Base-by-base conservation (phyloP, 805 yeast genomes). In the Saccharomycopsis oosterbeekiorum region DNA sequence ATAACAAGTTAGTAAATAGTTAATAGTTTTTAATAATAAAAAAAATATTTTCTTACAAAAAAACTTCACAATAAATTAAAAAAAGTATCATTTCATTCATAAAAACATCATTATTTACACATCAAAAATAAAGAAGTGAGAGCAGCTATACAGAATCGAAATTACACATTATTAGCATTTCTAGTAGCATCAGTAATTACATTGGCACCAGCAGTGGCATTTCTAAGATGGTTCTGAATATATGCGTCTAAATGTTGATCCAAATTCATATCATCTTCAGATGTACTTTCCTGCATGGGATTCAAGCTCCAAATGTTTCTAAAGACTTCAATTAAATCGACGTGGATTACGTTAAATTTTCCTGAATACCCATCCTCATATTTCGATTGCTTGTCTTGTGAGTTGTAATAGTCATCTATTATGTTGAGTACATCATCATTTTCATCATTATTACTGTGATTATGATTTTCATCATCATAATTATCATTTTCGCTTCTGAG, bases 201-300 rank as follows among this genome's bases (percentile, higher is more conserved):
- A 9, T 12, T 24, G 10, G 34, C 15, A 47, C n/a, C 15, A 21
- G 24, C 53, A 12, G 53, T 11, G 10, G 26, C 34, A 47, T 47
- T 47, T 47, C 53, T 24, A 47, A 47, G 34, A 24, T 11, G 53
- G 34, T 15, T 15, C 12, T 47, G 53, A 21, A 47, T 24, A 47
- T 47, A 47, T 47, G 29, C 53, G n/a, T 47, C 34, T 14, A 47
- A 47, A 10, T 21, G 53, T 26, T 24, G 53, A 47, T 47, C 53
- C 53, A 47, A 47, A 47, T 47, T 14, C 34, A 47, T 24, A 47
- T 58, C 60, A 41, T 42, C 57, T 36, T 40, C 50, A 41, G n/a
- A 14, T 37, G 55, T 56, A 24, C 26, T 17, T 50, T 42, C 60
- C 4, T 9, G 37, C n/a, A 12, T 34, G 37, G 36, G 26, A 10